Evolutionary conservation across 1,284 basidiomycete genomes (phyloP).

Genomic region (Rhizoctonia solani): DNA sequence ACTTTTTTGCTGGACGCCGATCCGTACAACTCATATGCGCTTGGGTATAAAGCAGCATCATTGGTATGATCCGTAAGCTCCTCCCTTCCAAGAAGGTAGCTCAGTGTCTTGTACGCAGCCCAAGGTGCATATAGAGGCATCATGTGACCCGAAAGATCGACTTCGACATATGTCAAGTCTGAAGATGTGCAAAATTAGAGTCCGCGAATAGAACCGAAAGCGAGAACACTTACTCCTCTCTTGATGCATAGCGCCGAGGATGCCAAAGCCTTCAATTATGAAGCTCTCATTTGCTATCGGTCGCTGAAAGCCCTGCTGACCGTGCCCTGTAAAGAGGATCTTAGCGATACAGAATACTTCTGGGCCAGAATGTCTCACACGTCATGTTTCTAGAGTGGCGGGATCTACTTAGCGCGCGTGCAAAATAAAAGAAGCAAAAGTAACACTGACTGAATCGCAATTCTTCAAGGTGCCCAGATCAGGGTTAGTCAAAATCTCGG

Average conservation of each 20-base stretch:
- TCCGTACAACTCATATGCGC: slow-evolving; percentile 26
- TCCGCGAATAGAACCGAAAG: neutral
- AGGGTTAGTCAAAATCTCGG: no score
- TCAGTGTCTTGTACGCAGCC: slow-evolving; percentile 35
- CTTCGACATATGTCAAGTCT: slow-evolving; percentile 32
- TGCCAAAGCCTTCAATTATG: slow-evolving; percentile 67
- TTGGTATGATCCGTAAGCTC: slow-evolving; percentile 13
- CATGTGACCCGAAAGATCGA: slow-evolving; percentile 35
- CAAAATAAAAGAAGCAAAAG: no score
- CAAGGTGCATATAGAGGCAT: slow-evolving; percentile 33
- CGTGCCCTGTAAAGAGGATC: slow-evolving; percentile 54
- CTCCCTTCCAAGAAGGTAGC: slow-evolving; percentile 32
- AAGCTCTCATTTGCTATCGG: slow-evolving; percentile 67
- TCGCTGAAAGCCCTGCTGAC: slow-evolving; percentile 70
- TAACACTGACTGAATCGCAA: no score
- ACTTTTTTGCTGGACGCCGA: neutral
- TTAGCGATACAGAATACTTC: slow-evolving; percentile 43
- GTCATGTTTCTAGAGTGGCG: slow-evolving; percentile 71
- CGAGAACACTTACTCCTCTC: slow-evolving; percentile 55
- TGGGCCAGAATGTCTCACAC: slow-evolving; percentile 51
- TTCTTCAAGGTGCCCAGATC: no score
- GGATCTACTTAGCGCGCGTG: no score
- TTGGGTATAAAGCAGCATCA: slow-evolving; percentile 29
- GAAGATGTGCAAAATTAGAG: neutral
- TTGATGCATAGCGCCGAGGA: slow-evolving; percentile 63